Conservation (phyloP, 2,329 filamentous ascomycete species). For the Bipolaris sorokiniana region DNA sequence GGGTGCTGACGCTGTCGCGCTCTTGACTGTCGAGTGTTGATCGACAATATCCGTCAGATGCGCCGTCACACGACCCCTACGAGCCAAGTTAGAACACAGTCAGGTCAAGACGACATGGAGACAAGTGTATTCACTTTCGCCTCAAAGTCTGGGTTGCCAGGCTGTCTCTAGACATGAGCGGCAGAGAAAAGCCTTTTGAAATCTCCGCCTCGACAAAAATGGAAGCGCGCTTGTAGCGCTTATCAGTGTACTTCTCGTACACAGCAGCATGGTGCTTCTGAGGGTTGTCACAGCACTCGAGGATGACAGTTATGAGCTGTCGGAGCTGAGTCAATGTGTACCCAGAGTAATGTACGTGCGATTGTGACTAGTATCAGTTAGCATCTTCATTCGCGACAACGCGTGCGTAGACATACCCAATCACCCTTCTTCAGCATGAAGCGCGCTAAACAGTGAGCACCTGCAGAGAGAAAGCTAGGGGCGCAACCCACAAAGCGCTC, state of each 20-base stretch:
- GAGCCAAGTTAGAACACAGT: conserved; percentile 35
- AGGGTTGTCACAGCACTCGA: conserved; percentile 86
- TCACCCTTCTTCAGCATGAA: conserved; percentile 88
- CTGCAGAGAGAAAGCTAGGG: conserved; percentile 88
- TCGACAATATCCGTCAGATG: conserved; percentile 22
- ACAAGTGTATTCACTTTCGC: conserved; percentile 47
- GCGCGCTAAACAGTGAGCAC: conserved; percentile 88
- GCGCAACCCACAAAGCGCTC: conserved; percentile 93
- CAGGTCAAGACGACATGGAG: conserved; percentile 25
- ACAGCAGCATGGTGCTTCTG: conserved; percentile 83
- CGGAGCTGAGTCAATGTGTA: conserved; percentile 88
- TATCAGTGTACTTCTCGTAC: conserved; percentile 89
- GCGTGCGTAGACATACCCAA: conserved; percentile 70
- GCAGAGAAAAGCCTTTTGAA: conserved; percentile 63
- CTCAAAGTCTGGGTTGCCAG: conserved; percentile 46
- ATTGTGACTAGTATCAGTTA: conserved; percentile 67
- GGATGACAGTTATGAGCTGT: conserved; percentile 75
- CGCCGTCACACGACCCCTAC: conserved; percentile 30
- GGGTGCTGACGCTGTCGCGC: conserved; percentile 14
- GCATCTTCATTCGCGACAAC: conserved; percentile 16
- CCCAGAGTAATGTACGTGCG: conserved; percentile 90
- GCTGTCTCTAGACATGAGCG: conserved; percentile 47
- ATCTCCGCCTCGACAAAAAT: conserved; percentile 79
- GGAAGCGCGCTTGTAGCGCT: conserved; percentile 84
- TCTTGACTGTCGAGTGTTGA: conserved; percentile 21